Conservation (phyloP, 345 rosid genomes). For the Salix dunnii region DNA sequence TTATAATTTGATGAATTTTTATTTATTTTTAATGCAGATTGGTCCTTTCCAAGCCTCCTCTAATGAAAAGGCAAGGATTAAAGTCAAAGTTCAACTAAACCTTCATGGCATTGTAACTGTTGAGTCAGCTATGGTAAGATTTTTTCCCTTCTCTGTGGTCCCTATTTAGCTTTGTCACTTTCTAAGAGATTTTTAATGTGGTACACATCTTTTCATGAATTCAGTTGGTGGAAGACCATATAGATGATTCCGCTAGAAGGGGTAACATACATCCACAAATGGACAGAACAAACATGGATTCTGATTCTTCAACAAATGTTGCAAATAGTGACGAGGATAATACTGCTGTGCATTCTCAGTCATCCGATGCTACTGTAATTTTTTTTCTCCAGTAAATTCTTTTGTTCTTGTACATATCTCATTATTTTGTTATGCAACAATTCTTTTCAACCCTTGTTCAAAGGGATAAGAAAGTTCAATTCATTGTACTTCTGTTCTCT, state of each 20-base stretch:
- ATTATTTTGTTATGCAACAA: background rate
- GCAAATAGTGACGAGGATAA: conserved; percentile 32
- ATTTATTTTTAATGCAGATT: conserved; percentile 39
- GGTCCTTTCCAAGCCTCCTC: conserved; percentile 58
- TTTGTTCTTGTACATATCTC: background rate
- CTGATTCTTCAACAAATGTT: conserved; percentile 16
- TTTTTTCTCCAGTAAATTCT: background rate
- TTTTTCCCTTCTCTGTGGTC: background rate
- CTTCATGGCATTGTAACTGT: conserved; percentile 64
- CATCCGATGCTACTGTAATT: conserved; percentile 38
- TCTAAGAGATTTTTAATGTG: background rate
- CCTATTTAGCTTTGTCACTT: background rate
- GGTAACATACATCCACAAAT: conserved; percentile 10
- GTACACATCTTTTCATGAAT: conserved; percentile 12
- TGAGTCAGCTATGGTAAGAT: conserved; percentile 54
- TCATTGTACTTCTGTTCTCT: background rate
- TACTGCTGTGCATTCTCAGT: conserved; percentile 8
- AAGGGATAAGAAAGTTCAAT: background rate
- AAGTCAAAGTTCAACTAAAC: conserved; percentile 58
- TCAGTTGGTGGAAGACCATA: conserved; percentile 47
- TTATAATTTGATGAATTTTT: background rate
- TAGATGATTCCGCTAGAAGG: conserved; percentile 27
- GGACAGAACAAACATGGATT: conserved; percentile 24
- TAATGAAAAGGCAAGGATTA: conserved; percentile 52
- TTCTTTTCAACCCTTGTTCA: background rate